A percentile compares a stretch with the other conserved stretches of the same genome.
Evolutionary conservation across 202 grass and related monocot species (phyloP).

Genomic region (Dendrocalamus latiflorus): DNA sequence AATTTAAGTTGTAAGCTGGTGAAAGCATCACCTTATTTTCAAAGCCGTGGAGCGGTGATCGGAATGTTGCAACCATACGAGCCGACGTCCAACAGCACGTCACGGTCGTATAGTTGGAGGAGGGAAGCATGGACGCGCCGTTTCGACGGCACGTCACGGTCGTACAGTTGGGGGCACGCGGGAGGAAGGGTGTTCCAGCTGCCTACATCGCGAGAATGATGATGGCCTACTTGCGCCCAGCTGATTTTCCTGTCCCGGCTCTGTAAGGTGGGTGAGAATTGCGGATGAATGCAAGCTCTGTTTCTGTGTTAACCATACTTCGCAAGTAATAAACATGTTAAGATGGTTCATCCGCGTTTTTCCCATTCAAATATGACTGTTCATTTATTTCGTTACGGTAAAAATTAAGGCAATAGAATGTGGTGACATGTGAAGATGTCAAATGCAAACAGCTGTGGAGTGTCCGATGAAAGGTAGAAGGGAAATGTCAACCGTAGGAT

Average conservation of each 20-base stretch:
- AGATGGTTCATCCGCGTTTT: background rate
- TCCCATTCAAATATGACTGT: background rate
- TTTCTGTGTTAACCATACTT: background rate
- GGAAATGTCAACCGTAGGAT: no score
- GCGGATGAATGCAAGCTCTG: no score
- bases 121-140: background rate
- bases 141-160: no score
- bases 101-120: background rate
- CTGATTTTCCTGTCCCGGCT: background rate
- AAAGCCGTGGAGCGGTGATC: background rate
- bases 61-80: background rate
- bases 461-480: background rate
- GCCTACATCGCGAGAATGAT: conserved; percentile 2
- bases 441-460: background rate
- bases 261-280: background rate
- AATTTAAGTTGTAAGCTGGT: no score
- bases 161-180: background rate
- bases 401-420: background rate
- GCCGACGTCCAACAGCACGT: background rate
- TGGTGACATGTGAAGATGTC: background rate
- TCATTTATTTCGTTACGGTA: background rate
- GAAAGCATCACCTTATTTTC: background rate
- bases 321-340: background rate
- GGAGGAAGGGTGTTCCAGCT: background rate
- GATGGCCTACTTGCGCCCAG: no score